These are phyloP conservation scores for Peniophora sp. DNA, from an alignment of 1,284 basidiomycete genomes.

Conservation along the genomic window DNA sequence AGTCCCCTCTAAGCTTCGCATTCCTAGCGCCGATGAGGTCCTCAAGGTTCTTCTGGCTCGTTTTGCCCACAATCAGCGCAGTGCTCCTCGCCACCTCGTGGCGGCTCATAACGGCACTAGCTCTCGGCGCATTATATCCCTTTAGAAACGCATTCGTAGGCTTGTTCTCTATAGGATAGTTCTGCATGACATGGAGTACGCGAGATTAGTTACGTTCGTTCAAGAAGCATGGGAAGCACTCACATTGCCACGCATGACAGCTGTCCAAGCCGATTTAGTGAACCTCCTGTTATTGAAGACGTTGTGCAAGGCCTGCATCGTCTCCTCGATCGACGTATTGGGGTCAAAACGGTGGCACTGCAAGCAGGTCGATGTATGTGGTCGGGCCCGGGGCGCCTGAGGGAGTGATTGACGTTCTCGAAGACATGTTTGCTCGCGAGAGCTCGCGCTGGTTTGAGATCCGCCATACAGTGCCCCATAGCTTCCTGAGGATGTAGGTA, in stretches of 20 bases:
- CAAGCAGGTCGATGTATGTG: slow-evolving; percentile 28
- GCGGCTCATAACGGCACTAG: too few relatives aligned
- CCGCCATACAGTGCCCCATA: too few relatives aligned
- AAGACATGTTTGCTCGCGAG: slow-evolving; percentile 21
- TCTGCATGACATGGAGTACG: slow-evolving; percentile 17
- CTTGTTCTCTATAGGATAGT: too few relatives aligned
- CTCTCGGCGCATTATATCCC: too few relatives aligned
- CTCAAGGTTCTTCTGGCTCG: too few relatives aligned
- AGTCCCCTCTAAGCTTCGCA: too few relatives aligned
- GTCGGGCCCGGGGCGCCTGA: slow-evolving; percentile 25
- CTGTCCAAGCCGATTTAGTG: slow-evolving; percentile 39
- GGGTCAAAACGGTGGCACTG: slow-evolving; percentile 34
- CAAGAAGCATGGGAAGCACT: neutral
- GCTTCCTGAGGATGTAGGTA: too few relatives aligned
- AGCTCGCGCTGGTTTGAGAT: too few relatives aligned
- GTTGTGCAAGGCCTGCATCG: slow-evolving; percentile 44
- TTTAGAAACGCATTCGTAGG: too few relatives aligned
- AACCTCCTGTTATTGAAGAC: slow-evolving; percentile 33
- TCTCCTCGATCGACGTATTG: slow-evolving; percentile 36
- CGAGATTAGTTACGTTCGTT: neutral
- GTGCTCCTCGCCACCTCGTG: too few relatives aligned
- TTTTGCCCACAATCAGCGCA: too few relatives aligned
- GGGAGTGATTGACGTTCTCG: slow-evolving; percentile 27
- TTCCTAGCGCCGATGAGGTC: too few relatives aligned
- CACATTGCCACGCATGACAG: slow-evolving; percentile 17